These are phyloP conservation scores for Paramarasmius palmivorus DNA, from an alignment of 1,284 basidiomycete genomes.

Conservation along the genomic window DNA sequence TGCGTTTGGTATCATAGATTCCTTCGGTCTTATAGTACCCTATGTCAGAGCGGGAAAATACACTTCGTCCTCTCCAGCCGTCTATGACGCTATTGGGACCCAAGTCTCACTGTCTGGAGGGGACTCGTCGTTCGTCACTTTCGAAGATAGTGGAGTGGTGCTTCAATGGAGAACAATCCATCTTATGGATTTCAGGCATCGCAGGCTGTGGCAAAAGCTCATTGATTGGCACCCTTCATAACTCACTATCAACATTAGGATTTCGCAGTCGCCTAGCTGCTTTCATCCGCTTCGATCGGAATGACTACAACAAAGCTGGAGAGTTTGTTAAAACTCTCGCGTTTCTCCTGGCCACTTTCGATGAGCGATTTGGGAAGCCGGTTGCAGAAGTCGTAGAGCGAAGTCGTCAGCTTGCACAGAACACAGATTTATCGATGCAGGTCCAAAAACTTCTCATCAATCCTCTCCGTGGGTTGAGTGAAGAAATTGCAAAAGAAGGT, in stretches of 20 bases:
- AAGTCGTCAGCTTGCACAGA: not conserved
- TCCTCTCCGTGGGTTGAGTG: too few species aligned
- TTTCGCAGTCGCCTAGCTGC: slow-evolving; percentile 4
- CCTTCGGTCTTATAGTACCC: not conserved
- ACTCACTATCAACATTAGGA: not conserved
- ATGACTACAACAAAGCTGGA: not conserved
- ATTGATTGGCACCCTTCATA: too few species aligned
- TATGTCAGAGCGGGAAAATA: not conserved
- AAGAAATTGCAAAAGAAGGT: too few species aligned
- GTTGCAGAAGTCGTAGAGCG: not conserved
- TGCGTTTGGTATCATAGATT: not conserved
- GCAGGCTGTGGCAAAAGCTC: too few species aligned
- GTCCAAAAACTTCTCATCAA: slow-evolving; percentile 1
- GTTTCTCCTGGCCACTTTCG: not conserved
- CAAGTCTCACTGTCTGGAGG: not conserved
- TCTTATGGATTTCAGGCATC: too few species aligned
- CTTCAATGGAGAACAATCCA: not conserved
- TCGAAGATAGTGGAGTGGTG: slow-evolving; percentile 7
- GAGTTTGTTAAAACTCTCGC: slow-evolving; percentile 3
- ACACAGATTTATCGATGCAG: not conserved
- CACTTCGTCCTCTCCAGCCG: not conserved
- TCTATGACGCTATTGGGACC: not conserved
- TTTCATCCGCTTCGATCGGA: slow-evolving; percentile 11
- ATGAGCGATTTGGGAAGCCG: too few species aligned
- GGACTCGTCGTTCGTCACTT: slow-evolving; percentile 1